phyloP scores from a whole-genome alignment of 495 filamentous ascomycete species.

The Geopyxis carbonaria region DNA sequence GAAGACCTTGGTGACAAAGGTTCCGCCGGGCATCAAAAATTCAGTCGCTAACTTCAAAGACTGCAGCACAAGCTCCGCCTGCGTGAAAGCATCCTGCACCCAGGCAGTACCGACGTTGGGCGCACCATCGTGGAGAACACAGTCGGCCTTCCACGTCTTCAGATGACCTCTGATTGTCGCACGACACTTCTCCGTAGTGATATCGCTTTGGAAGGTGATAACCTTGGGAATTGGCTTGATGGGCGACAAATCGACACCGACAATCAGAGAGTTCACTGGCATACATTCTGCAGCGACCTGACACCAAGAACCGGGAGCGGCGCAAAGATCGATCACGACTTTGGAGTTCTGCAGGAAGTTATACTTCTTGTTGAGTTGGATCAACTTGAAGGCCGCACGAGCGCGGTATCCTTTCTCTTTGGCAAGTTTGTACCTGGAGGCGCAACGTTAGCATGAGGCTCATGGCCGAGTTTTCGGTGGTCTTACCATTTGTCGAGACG shows the following conservation, averaged over 20 bases:
- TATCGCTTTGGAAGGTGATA: slow-evolving; percentile 94
- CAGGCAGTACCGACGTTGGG: slow-evolving; percentile 96
- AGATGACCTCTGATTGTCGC: slow-evolving; percentile 79
- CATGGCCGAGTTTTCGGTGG: background rate
- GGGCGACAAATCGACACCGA: slow-evolving; percentile 86
- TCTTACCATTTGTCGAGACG: slow-evolving; percentile 87
- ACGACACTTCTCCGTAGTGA: slow-evolving; percentile 91
- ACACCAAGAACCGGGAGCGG: slow-evolving; percentile 96
- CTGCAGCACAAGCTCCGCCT: slow-evolving; percentile 85
- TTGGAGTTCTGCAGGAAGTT: slow-evolving; percentile 92
- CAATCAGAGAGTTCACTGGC: slow-evolving; percentile 74
- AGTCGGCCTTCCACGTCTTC: slow-evolving; percentile 95
- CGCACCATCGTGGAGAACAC: slow-evolving; percentile 93
- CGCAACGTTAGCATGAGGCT: slow-evolving; percentile 1
- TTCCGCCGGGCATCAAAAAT: slow-evolving; percentile 76
- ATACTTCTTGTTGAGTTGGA: slow-evolving; percentile 98
- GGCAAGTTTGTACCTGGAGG: slow-evolving; percentile 52
- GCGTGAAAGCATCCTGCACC: slow-evolving; percentile 96
- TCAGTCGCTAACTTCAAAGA: slow-evolving; percentile 87
- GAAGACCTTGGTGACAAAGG: slow-evolving; percentile 96
- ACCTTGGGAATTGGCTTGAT: slow-evolving; percentile 90
- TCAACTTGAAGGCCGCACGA: slow-evolving; percentile 92
- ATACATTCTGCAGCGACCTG: slow-evolving; percentile 94
- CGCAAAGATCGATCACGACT: slow-evolving; percentile 91
- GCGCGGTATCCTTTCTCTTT: slow-evolving; percentile 98